A percentile compares a stretch with the other conserved stretches of the same genome.
Evolutionary conservation across 495 filamentous ascomycete genomes (phyloP).

Genomic region (Delitschia confertaspora): DNA sequence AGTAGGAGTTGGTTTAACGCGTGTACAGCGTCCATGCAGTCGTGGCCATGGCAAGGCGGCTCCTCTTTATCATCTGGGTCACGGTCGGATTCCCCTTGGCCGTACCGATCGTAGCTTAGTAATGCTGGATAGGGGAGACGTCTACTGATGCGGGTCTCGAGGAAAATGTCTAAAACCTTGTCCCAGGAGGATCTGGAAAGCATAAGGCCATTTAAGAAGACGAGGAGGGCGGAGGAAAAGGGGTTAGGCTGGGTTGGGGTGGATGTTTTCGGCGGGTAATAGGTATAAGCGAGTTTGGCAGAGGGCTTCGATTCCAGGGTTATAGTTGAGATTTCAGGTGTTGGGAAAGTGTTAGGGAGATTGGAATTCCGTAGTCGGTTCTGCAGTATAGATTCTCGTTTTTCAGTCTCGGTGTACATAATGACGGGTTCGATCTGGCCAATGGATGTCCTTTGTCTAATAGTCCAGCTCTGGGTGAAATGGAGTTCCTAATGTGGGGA

Average conservation of each 20-base stretch:
- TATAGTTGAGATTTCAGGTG: conserved; percentile 6
- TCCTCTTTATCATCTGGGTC: conserved; percentile 44
- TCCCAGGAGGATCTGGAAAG: conserved; percentile 45
- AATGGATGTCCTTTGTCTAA: no score
- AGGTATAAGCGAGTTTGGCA: conserved; percentile 15
- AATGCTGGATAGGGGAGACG: conserved; percentile 37
- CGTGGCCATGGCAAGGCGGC: conserved; percentile 44
- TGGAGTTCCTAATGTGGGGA: no score
- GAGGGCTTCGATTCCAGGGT: conserved; percentile 9
- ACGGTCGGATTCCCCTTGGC: conserved; percentile 49
- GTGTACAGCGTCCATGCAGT: conserved; percentile 39
- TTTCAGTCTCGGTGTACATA: no score
- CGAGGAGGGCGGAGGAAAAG: conserved; percentile 36
- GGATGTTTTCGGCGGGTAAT: conserved; percentile 7
- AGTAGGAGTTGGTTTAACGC: conserved; percentile 46
- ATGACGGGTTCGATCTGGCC: no score
- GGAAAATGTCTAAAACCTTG: conserved; percentile 39
- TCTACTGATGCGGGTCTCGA: conserved; percentile 23
- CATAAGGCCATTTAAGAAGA: conserved; percentile 56
- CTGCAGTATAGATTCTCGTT: no score
- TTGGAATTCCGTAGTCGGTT: no score
- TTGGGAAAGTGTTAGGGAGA: conserved; percentile 12
- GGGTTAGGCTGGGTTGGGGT: conserved; percentile 14
- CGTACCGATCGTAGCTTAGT: conserved; percentile 56
- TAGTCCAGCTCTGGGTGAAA: no score